Percentiles rank a stretch among this genome's conserved stretches.
Conservation (phyloP, 768 basidiomycete genomes). For the Chlorophyllum brunneum region DNA sequence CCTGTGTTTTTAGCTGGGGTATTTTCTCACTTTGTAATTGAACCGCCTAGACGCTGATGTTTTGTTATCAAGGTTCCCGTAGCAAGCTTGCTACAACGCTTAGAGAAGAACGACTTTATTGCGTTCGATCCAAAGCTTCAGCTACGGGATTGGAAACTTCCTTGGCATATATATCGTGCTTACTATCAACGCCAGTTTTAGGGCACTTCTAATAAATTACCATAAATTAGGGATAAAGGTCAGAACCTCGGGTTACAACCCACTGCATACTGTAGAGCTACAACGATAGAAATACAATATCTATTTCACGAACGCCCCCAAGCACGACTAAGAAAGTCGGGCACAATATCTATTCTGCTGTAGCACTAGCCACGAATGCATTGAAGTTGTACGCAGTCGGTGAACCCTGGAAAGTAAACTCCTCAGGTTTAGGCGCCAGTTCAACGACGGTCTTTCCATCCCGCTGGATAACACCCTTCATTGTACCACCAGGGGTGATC, state of each 20-base stretch:
- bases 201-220: too few relatives aligned
- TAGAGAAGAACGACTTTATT: constrained; percentile 71
- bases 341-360: constrained; percentile 20
- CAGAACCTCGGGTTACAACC: too few relatives aligned
- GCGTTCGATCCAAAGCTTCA: constrained; percentile 64
- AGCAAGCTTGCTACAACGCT: constrained; percentile 53
- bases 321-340: too few relatives aligned
- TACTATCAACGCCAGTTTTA: constrained; percentile 39
- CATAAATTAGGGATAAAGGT: too few relatives aligned
- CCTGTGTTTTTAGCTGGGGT: constrained; percentile 74
- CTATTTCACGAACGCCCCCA: too few relatives aligned
- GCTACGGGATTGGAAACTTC: constrained; percentile 69
- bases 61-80: constrained; percentile 55
- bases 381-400: constrained; percentile 71
- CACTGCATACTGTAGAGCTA: not conserved
- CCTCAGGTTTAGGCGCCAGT: constrained; percentile 33
- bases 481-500: constrained; percentile 46
- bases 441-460: constrained; percentile 43
- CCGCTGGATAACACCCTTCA: constrained; percentile 47
- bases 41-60: constrained; percentile 18
- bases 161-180: constrained; percentile 60
- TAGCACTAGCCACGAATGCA: constrained; percentile 50
- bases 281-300: too few relatives aligned
- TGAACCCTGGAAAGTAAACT: constrained; percentile 50
- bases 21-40: constrained; percentile 30